A percentile compares a stretch with the other conserved stretches of the same genome.
Conservation (phyloP, 495 filamentous ascomycete species). For the Astrocystis sublimbata region DNA sequence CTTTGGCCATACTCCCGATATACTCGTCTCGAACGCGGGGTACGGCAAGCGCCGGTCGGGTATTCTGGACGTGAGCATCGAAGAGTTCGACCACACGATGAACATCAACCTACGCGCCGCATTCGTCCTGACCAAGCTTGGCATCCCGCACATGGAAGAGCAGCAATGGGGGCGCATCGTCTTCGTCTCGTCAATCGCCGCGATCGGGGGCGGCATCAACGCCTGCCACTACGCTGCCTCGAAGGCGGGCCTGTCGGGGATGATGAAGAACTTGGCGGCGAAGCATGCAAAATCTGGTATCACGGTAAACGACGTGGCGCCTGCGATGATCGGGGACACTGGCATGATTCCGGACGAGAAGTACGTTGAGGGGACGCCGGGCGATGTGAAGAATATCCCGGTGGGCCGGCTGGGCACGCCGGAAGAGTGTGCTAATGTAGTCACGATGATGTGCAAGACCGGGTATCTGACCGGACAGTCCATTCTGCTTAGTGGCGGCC, state of each 20-base stretch:
- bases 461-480: conserved; percentile 71
- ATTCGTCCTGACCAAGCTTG: conserved; percentile 65
- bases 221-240: conserved; percentile 70
- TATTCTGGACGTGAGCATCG: conserved; percentile 43
- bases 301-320: conserved; percentile 74
- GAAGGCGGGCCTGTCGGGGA: conserved; percentile 61
- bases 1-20: conserved; percentile 60
- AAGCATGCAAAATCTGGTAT: conserved; percentile 64
- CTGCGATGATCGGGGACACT: conserved; percentile 72
- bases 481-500: conserved; percentile 57
- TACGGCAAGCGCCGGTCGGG: conserved; percentile 36
- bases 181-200: conserved; percentile 69
- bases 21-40: conserved; percentile 56
- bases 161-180: conserved; percentile 67
- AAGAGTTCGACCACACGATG: conserved; percentile 68
- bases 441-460: conserved; percentile 66
- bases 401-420: conserved; percentile 64
- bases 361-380: conserved; percentile 48
- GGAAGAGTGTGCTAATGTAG: conserved; percentile 66
- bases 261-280: conserved; percentile 67
- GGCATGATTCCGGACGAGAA: conserved; percentile 63
- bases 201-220: conserved; percentile 65
- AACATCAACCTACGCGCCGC: conserved; percentile 65
- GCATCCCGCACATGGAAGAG: conserved; percentile 63
- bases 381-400: conserved; percentile 59